Percentiles rank a stretch among this genome's conserved stretches.
Evolutionary conservation across 192 early-diverging fungal species (phyloP).

Genomic region (Coemansia sp.): DNA sequence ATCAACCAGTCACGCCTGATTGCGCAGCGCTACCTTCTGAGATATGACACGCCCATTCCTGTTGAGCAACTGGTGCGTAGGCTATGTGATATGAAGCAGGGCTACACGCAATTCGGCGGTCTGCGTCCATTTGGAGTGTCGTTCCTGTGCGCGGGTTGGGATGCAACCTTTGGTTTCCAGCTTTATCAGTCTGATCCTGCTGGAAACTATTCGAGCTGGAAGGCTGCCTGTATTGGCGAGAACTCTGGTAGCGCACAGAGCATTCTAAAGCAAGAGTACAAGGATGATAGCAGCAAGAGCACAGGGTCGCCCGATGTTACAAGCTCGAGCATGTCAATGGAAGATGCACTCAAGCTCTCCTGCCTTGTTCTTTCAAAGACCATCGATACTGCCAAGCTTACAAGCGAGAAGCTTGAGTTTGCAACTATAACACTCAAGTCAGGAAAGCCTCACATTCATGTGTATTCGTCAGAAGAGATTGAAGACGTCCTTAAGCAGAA

Average conservation of each 20-base stretch:
- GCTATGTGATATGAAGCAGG: conserved; percentile 97
- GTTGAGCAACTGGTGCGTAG: conserved; percentile 93
- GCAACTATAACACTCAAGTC: conserved; percentile 71
- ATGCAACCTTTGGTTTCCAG: conserved; percentile 88
- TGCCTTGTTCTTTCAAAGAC: conserved; percentile 95
- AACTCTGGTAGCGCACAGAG: conserved; percentile 89
- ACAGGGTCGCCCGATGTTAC: conserved; percentile 6
- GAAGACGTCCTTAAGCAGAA: conserved; percentile 41
- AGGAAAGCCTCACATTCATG: conserved; percentile 33
- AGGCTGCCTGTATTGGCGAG: conserved; percentile 96
- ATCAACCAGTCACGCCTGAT: conserved; percentile 83
- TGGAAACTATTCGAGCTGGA: conserved; percentile 99
- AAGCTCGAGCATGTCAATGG: conserved; percentile 58
- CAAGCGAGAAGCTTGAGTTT: conserved; percentile 89
- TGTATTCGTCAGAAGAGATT: conserved; percentile 43
- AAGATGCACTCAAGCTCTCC: conserved; percentile 88
- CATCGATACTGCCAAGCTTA: conserved; percentile 91
- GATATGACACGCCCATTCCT: conserved; percentile 91
- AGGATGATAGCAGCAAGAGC: conserved; percentile 57
- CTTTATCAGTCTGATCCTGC: conserved; percentile 98
- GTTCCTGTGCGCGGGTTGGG: conserved; percentile 95
- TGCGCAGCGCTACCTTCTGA: conserved; percentile 84
- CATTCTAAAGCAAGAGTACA: conserved; percentile 96
- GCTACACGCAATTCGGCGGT: conserved; percentile 97
- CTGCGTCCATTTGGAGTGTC: conserved; percentile 98